A percentile compares a stretch with the other conserved stretches of the same genome.
Conservation (phyloP, 306 rosid species). For the Potentilla sterilis region DNA sequence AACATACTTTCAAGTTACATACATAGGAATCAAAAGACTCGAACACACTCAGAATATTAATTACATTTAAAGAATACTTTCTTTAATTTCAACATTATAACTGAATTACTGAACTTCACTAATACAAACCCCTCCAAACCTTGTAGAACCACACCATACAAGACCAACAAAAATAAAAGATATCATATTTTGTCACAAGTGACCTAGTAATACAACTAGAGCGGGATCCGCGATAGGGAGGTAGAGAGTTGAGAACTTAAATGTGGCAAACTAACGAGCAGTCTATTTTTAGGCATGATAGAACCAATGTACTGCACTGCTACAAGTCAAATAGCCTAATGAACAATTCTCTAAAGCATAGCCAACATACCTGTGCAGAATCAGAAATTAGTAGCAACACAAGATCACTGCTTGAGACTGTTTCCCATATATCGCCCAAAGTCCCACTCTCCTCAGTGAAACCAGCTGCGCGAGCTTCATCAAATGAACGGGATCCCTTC, state of each 20-base stretch:
- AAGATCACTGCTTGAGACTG: conserved; percentile 81
- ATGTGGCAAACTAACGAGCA: not conserved
- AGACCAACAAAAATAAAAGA: not conserved
- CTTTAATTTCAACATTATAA: not conserved
- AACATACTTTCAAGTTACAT: not conserved
- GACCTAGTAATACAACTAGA: too few species aligned
- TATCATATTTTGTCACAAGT: not conserved
- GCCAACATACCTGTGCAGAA: conserved; percentile 80
- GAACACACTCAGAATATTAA: not conserved
- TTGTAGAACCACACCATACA: not conserved
- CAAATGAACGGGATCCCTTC: conserved; percentile 87
- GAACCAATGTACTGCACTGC: not conserved
- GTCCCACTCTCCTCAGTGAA: conserved; percentile 90
- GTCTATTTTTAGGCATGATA: not conserved
- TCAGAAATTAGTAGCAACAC: conserved; percentile 92
- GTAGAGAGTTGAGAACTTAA: not conserved
- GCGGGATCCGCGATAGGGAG: not conserved
- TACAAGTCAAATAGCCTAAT: not conserved
- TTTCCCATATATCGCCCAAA: conserved; percentile 88
- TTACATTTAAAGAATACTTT: not conserved
- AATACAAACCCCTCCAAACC: not conserved
- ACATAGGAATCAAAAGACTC: not conserved
- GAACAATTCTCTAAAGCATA: not conserved
- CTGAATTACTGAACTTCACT: not conserved
- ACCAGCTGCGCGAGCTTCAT: conserved; percentile 90